A percentile compares a stretch with the other conserved stretches of the same genome.
Evolutionary conservation across 2,329 filamentous ascomycete genomes (phyloP).

Genomic region (Pseudopithomyces chartarum): DNA sequence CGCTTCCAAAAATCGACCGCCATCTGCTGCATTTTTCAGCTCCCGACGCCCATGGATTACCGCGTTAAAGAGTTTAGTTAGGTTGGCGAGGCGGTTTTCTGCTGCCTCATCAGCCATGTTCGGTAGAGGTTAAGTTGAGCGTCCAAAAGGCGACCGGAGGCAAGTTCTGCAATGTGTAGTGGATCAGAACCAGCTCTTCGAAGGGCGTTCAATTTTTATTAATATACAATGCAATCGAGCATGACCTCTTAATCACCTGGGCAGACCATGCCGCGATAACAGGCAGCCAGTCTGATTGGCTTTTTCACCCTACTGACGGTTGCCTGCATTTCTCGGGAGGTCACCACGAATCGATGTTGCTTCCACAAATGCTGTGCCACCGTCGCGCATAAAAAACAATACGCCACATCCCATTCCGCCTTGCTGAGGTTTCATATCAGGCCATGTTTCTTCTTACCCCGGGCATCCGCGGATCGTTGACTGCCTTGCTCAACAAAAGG

Average conservation of each 20-base stretch:
- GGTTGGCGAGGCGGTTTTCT: constrained; percentile 31
- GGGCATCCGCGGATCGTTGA: background rate
- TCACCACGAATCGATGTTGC: constrained; percentile 19
- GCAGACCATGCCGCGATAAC: constrained; percentile 13
- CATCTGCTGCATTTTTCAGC: constrained; percentile 46
- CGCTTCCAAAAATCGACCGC: constrained; percentile 56
- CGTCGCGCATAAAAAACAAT: constrained; percentile 18
- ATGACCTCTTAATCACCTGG: no score
- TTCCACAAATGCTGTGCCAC: constrained; percentile 23
- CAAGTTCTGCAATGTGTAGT: background rate
- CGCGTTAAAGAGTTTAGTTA: constrained; percentile 48
- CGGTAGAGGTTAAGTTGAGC: background rate
- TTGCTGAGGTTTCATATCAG: constrained; percentile 23
- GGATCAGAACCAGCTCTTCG: no score
- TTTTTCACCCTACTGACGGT: constrained; percentile 7
- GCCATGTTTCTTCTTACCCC: background rate
- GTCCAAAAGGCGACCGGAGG: background rate
- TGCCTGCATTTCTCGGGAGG: constrained; percentile 23
- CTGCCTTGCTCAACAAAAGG: background rate
- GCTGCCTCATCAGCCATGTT: constrained; percentile 25
- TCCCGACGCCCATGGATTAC: constrained; percentile 47
- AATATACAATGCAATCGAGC: no score
- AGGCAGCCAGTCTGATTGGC: constrained; percentile 34
- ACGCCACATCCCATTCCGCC: constrained; percentile 31
- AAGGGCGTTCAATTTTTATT: background rate